Percentiles rank a stretch among this genome's conserved stretches.
phyloP scores from a whole-genome alignment of 305 asterid species.

The Fraxinus baroniana region DNA sequence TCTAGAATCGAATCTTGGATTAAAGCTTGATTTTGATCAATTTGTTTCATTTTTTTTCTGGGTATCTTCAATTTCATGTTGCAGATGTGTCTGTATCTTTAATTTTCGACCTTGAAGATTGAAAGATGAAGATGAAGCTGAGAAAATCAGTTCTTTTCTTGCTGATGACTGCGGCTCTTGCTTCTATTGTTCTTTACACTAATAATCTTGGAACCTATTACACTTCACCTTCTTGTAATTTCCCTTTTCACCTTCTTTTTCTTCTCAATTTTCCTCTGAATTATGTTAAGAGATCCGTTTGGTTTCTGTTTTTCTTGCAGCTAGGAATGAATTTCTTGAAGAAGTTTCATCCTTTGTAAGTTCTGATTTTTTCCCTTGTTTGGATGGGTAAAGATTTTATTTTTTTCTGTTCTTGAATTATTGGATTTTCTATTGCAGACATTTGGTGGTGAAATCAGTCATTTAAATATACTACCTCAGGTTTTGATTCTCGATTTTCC shows the following conservation, averaged over 20 bases:
- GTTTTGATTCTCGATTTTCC: conserved; percentile 16
- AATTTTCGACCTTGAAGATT: background rate
- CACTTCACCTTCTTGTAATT: conserved; percentile 53
- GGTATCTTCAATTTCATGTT: background rate
- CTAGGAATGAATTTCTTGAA: conserved; percentile 55
- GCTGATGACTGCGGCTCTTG: conserved; percentile 35
- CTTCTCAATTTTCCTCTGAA: background rate
- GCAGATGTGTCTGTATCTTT: background rate
- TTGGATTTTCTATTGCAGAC: conserved; percentile 27
- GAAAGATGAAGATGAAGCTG: background rate
- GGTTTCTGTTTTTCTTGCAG: conserved; percentile 36
- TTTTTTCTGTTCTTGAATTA: background rate
- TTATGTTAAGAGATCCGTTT: background rate
- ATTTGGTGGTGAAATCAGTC: conserved; percentile 39
- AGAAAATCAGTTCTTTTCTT: conserved; percentile 45
- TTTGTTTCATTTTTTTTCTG: background rate
- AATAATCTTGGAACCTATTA: conserved; percentile 38
- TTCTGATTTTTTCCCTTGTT: conserved; percentile 12
- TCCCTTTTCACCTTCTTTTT: background rate
- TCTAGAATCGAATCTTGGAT: background rate
- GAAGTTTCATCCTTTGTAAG: conserved; percentile 74
- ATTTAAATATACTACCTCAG: conserved; percentile 45
- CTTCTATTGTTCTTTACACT: conserved; percentile 37
- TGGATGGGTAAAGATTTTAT: background rate
- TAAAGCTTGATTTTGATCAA: background rate